Evolutionary conservation across 306 rosid genomes (phyloP), one percentile per base, ranked within the genome.

Genomic region (Albizia julibrissin): DNA sequence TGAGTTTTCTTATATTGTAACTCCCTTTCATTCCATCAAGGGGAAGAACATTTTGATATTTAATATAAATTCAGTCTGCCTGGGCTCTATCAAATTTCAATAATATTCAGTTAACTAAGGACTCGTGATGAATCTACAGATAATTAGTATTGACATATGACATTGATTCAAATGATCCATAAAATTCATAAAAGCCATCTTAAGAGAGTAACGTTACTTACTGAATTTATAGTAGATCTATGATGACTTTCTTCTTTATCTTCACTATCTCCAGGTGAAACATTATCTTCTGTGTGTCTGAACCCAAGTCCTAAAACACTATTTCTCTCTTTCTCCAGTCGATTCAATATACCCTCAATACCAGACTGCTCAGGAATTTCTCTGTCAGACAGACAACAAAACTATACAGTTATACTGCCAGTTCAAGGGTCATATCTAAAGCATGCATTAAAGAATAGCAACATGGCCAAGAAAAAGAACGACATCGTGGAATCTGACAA

Each of bases 321-420:
- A 86, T 68, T 92, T 81, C 98, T 91, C 71, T 91, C 84, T 81
- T 88, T 93, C 88, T 89, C 97, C 89, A 94, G 84, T 65, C 98
- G 91, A 79, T 79, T 89, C 88, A 96, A 84, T 85, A 96, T 96
- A 33, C 99, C 99, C 84, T 86, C 98, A 85, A 96, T 86, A 47
- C 98, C 98, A 83, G 92, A 91, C 74, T 92, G 84, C 82, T 76
- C 88, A 39, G 81, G 76, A 40, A 69, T 69, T 86, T 89, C 91
- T 72, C 99, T 96, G 86, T 69, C 39, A 37, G n/a, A 73, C 64
- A 82, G 74, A 78, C 80, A 37, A 66, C 46, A 52, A 73, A 34
- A 73, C 47, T 83, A n/a, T n/a, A n/a, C n/a, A n/a, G n/a, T n/a
- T 34, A 80, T 21, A 18, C 40, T 31, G 62, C 3, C 6, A 10